phyloP scores from a whole-genome alignment of 352 stramenopile genomes.

The Chrysophaeum taylorii region DNA sequence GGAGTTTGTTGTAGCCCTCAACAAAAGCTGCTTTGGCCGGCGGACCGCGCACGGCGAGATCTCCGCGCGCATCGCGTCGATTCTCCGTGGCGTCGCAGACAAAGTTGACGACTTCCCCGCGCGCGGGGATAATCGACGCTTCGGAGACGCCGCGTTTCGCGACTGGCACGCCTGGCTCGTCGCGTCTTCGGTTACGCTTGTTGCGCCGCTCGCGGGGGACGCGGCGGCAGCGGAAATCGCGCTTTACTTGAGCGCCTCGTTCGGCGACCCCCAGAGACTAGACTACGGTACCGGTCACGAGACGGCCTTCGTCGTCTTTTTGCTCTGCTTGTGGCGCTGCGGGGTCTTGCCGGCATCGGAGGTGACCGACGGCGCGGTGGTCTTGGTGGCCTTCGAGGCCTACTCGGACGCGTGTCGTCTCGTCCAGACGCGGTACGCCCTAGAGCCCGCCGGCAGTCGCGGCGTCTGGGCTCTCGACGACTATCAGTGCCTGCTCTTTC shows the following conservation, averaged over 20 bases:
- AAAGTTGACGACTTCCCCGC: neutral
- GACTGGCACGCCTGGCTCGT: neutral
- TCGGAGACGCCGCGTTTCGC: neutral
- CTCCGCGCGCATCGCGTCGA: neutral
- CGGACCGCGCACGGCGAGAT: neutral
- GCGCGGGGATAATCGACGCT: neutral
- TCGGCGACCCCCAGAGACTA: slow-evolving; percentile 89
- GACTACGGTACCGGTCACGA: slow-evolving; percentile 99
- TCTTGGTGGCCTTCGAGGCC: neutral
- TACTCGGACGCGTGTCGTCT: slow-evolving; percentile 85
- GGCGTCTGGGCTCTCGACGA: slow-evolving; percentile 97
- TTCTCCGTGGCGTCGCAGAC: neutral
- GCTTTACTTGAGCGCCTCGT: slow-evolving; percentile 85
- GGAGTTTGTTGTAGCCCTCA: neutral
- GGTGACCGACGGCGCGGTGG: slow-evolving; percentile 33
- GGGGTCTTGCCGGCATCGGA: slow-evolving; percentile 51
- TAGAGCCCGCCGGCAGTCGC: slow-evolving; percentile 95
- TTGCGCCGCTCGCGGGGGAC: neutral
- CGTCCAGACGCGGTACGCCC: slow-evolving; percentile 89
- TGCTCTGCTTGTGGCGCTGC: slow-evolving; percentile 63
- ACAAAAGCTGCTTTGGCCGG: neutral
- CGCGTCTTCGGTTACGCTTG: neutral
- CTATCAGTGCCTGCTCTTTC: slow-evolving; percentile 96
- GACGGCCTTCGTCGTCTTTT: slow-evolving; percentile 89
- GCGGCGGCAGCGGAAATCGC: slow-evolving; percentile 60